Conservation (phyloP, 2,329 filamentous ascomycete species). For the Clarireedia monteithiana region DNA sequence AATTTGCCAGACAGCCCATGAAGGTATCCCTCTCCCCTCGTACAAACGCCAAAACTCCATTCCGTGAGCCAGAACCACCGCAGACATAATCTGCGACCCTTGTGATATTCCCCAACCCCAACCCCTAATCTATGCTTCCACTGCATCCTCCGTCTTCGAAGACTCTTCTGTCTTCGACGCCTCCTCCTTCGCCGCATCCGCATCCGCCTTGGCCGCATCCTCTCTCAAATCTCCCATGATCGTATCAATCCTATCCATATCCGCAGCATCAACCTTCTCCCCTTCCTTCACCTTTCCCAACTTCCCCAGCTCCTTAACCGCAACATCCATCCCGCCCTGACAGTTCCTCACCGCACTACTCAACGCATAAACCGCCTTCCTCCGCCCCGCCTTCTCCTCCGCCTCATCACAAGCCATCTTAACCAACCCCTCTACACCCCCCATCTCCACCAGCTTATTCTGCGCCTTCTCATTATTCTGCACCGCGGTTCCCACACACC, state of each 20-base stretch:
- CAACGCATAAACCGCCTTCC: constrained; percentile 84
- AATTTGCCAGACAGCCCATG: no score
- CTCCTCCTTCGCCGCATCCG: not conserved
- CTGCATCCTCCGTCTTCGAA: not conserved
- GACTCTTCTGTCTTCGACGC: not conserved
- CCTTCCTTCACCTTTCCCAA: constrained; percentile 34
- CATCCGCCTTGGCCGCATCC: constrained; percentile 29
- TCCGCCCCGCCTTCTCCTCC: constrained; percentile 56
- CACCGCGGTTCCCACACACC: constrained; percentile 89
- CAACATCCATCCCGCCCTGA: constrained; percentile 68
- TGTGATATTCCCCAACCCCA: not conserved
- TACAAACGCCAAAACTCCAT: constrained; percentile 7
- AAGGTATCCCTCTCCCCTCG: not conserved
- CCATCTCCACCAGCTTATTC: constrained; percentile 55
- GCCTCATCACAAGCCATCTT: constrained; percentile 53
- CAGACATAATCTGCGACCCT: not conserved
- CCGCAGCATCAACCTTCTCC: constrained; percentile 63
- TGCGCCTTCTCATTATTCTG: constrained; percentile 90
- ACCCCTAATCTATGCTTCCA: not conserved
- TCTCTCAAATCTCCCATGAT: constrained; percentile 62
- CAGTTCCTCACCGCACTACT: constrained; percentile 84
- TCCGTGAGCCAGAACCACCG: not conserved
- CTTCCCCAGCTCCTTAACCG: constrained; percentile 54
- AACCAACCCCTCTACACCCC: constrained; percentile 64
- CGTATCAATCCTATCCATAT: constrained; percentile 81